These are phyloP conservation scores for Trichoderma koningii DNA, from an alignment of 2,329 filamentous ascomycete species.

Conservation along the genomic window DNA sequence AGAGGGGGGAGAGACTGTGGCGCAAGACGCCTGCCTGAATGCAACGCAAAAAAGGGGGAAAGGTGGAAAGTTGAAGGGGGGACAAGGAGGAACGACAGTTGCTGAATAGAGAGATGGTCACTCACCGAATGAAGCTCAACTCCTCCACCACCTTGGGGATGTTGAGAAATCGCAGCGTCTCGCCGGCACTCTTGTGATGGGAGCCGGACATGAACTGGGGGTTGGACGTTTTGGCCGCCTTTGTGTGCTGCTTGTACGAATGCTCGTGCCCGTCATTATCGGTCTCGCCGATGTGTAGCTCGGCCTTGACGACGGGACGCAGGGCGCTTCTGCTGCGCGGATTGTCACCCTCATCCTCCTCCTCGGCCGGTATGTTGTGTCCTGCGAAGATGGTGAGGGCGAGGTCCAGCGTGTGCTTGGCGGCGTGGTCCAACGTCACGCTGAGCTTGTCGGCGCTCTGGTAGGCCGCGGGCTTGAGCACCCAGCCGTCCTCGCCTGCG, in stretches of 20 bases:
- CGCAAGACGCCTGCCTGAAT: not conserved
- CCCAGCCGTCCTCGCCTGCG: constrained; percentile 79
- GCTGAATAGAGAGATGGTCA: constrained; percentile 1
- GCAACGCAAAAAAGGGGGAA: not conserved
- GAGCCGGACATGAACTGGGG: constrained; percentile 56
- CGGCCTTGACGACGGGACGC: constrained; percentile 74
- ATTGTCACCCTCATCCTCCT: constrained; percentile 34
- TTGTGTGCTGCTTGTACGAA: constrained; percentile 62
- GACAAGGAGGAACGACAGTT: not conserved
- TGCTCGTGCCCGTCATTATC: constrained; percentile 48
- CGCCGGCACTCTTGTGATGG: constrained; percentile 44
- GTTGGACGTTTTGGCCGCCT: constrained; percentile 58
- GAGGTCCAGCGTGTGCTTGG: constrained; percentile 62
- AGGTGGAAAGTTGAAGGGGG: not conserved
- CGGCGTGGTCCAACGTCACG: constrained; percentile 48
- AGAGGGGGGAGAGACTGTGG: not conserved
- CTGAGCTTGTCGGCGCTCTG: constrained; percentile 51
- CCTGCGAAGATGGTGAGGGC: constrained; percentile 74
- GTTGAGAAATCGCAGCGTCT: constrained; percentile 60
- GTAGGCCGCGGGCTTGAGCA: constrained; percentile 79
- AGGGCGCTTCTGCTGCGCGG: constrained; percentile 46
- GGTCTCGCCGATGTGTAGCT: constrained; percentile 71
- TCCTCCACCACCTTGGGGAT: constrained; percentile 65
- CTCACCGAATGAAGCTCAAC: constrained; percentile 73
- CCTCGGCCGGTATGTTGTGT: constrained; percentile 60